phyloP scores from a whole-genome alignment of 2,329 filamentous ascomycete species.

The Camptophora hylomeconis region DNA sequence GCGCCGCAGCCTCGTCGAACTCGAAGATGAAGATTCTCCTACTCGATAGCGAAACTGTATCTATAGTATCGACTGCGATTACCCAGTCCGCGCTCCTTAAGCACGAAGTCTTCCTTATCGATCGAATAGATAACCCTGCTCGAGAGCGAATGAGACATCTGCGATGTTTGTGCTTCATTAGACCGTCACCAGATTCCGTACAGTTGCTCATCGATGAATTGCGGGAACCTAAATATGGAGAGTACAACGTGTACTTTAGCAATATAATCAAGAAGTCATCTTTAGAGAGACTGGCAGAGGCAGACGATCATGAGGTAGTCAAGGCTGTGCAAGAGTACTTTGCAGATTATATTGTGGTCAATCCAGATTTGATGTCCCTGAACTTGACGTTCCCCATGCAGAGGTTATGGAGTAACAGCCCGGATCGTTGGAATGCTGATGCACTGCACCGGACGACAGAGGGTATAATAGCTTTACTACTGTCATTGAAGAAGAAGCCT shows the following conservation, averaged over 20 bases:
- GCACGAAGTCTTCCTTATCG: slow-evolving; percentile 95
- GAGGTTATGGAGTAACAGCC: slow-evolving; percentile 65
- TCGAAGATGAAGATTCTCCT: slow-evolving; percentile 98
- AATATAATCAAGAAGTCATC: slow-evolving; percentile 96
- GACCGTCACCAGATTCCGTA: slow-evolving; percentile 83
- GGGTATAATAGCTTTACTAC: slow-evolving; percentile 67
- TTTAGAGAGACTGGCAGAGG: slow-evolving; percentile 83
- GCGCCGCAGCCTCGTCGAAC: slow-evolving; percentile 46
- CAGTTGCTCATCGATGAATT: slow-evolving; percentile 91
- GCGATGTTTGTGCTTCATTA: slow-evolving; percentile 81
- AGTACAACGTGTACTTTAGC: slow-evolving; percentile 95
- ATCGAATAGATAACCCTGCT: slow-evolving; percentile 77
- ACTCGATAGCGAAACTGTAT: slow-evolving; percentile 82
- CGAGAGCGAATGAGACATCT: slow-evolving; percentile 98
- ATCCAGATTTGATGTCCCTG: slow-evolving; percentile 81
- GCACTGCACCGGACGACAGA: slow-evolving; percentile 76
- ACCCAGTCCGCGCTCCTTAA: slow-evolving; percentile 91
- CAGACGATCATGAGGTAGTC: slow-evolving; percentile 94
- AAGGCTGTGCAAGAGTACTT: slow-evolving; percentile 91
- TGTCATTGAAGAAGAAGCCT: slow-evolving; percentile 93
- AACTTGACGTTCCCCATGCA: slow-evolving; percentile 59
- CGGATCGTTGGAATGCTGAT: slow-evolving; percentile 85
- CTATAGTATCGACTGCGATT: slow-evolving; percentile 86
- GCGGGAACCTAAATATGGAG: slow-evolving; percentile 89
- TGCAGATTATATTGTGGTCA: slow-evolving; percentile 88